phyloP scores from a whole-genome alignment of 257 asterid species.

The Solanum raphanifolium region DNA sequence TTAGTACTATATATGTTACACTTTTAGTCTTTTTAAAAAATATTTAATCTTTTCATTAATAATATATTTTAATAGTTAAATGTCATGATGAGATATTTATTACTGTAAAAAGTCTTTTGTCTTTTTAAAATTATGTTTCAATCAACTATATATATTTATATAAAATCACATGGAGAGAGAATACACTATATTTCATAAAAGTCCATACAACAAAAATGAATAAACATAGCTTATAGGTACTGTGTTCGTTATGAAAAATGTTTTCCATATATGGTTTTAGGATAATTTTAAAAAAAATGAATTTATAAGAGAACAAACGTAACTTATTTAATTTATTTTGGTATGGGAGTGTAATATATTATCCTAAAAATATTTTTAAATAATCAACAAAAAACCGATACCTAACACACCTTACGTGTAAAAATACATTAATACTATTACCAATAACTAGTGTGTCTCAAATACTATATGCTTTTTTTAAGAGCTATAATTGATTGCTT shows the following conservation, averaged over 20 bases:
- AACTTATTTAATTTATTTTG: neutral
- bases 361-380: neutral
- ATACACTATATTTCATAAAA: neutral
- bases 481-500: neutral
- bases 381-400: neutral
- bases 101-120: neutral
- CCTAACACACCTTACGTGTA: neutral
- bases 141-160: neutral
- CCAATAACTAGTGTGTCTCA: neutral
- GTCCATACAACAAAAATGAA: neutral
- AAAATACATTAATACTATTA: neutral
- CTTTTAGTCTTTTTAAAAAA: neutral
- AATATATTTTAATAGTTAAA: neutral
- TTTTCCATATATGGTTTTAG: neutral
- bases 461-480: neutral
- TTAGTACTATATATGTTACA: neutral
- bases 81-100: neutral
- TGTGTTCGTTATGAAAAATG: neutral
- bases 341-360: rapidly evolving
- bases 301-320: neutral
- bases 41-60: no score
- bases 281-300: neutral
- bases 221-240: neutral
- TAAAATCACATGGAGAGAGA: neutral
- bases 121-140: neutral